Conservation (phyloP, 208 protist genomes). For the Wallacemonas sp. region DNA sequence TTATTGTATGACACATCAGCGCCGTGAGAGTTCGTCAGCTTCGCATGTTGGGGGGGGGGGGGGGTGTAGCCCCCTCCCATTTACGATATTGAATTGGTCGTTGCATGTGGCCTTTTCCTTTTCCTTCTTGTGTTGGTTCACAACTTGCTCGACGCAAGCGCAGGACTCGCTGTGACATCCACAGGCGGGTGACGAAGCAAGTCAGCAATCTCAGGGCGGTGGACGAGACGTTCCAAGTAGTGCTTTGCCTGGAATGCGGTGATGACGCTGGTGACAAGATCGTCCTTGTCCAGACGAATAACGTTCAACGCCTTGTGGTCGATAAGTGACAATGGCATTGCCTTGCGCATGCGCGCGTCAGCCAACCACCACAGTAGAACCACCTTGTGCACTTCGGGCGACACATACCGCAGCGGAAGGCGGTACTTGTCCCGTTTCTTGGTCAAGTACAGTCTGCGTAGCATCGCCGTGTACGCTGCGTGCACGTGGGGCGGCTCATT, state of each 20-base stretch:
- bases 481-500: conserved; percentile 52
- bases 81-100: no score
- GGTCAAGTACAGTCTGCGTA: conserved; percentile 60
- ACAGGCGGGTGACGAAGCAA: conserved; percentile 24
- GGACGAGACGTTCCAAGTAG: conserved; percentile 58
- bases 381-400: conserved; percentile 42
- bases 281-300: conserved; percentile 52
- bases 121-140: background rate
- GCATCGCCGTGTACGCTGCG: conserved; percentile 60
- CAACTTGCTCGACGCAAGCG: conserved; percentile 8
- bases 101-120: background rate
- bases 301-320: conserved; percentile 82
- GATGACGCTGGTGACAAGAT: conserved; percentile 56
- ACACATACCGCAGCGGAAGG: conserved; percentile 61
- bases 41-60: no score
- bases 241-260: conserved; percentile 82
- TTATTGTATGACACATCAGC: no score
- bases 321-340: conserved; percentile 55
- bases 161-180: background rate
- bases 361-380: conserved; percentile 54
- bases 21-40: no score
- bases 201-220: conserved; percentile 28
- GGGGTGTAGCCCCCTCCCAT: no score
- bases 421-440: conserved; percentile 47
- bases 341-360: conserved; percentile 27